These are phyloP conservation scores for Phytophthora colocasiae DNA, from an alignment of 352 stramenopile genomes.

Conservation along the genomic window DNA sequence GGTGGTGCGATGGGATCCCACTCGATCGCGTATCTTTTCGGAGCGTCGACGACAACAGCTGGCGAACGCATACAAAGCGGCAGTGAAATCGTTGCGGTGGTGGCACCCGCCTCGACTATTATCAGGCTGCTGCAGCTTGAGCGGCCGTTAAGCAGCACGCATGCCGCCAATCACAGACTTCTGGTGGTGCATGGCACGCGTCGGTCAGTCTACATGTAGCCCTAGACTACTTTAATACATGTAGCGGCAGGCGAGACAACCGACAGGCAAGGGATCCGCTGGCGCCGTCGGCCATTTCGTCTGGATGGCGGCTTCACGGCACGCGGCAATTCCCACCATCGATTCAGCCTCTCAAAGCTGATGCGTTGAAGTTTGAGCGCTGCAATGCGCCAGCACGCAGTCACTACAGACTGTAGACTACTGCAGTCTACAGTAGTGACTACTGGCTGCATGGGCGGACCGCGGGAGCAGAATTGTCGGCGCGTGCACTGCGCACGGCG, in stretches of 20 bases:
- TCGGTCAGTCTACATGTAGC: background rate
- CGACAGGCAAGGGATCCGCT: background rate
- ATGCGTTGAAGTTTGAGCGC: too few species aligned
- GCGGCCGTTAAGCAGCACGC: background rate
- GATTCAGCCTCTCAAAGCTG: background rate
- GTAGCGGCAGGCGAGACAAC: background rate
- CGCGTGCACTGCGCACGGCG: background rate
- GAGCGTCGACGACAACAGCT: background rate
- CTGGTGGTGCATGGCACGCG: constrained; percentile 24
- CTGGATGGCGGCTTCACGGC: background rate
- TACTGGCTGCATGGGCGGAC: background rate
- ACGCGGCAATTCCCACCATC: too few species aligned
- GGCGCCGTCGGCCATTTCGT: too few species aligned
- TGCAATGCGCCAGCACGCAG: background rate
- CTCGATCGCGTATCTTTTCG: background rate
- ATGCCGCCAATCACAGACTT: constrained; percentile 24
- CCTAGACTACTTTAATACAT: too few species aligned
- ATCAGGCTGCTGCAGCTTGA: too few species aligned
- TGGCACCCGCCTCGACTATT: background rate
- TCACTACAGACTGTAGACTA: background rate
- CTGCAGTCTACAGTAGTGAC: too few species aligned
- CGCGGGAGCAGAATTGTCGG: background rate
- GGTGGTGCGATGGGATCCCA: constrained; percentile 4
- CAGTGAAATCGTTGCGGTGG: background rate
- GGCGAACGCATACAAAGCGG: background rate